A percentile compares a stretch with the other conserved stretches of the same genome.
These are phyloP conservation scores for Plasmodium falciparum DNA, from an alignment of 169 alveolate genomes.

Conservation along the genomic window DNA sequence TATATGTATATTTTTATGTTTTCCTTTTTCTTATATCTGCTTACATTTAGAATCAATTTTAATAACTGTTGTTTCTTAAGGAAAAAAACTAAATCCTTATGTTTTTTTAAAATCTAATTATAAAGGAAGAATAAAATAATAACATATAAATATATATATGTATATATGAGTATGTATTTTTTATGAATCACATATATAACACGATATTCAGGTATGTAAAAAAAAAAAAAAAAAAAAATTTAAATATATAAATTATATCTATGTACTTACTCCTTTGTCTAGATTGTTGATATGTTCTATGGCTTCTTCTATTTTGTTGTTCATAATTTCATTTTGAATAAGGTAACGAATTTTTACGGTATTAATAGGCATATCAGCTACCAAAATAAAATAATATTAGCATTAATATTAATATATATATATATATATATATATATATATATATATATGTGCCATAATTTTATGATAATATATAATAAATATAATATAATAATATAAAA, in stretches of 20 bases:
- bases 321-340: constrained; percentile 63
- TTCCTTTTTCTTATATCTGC: constrained; percentile 1
- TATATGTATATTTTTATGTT: background rate
- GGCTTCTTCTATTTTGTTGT: constrained; percentile 69
- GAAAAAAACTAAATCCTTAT: constrained; percentile 60
- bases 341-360: constrained; percentile 64
- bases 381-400: constrained; percentile 14
- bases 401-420: background rate
- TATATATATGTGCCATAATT: background rate
- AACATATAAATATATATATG: background rate
- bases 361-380: constrained; percentile 75
- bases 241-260: background rate
- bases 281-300: constrained; percentile 68
- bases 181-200: background rate
- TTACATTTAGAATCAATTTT: constrained; percentile 62
- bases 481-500: constrained; percentile 3
- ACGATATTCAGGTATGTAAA: background rate
- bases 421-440: background rate
- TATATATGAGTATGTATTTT: too few species aligned
- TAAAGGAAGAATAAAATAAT: background rate
- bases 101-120: constrained; percentile 65
- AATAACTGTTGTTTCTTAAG: constrained; percentile 72
- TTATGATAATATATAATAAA: background rate
- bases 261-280: constrained; percentile 45
- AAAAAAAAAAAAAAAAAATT: background rate